Percentiles rank a stretch among this genome's conserved stretches.
These are phyloP conservation scores for Arbutus unedo DNA, from an alignment of 148 eudicot genomes.

Conservation along the genomic window DNA sequence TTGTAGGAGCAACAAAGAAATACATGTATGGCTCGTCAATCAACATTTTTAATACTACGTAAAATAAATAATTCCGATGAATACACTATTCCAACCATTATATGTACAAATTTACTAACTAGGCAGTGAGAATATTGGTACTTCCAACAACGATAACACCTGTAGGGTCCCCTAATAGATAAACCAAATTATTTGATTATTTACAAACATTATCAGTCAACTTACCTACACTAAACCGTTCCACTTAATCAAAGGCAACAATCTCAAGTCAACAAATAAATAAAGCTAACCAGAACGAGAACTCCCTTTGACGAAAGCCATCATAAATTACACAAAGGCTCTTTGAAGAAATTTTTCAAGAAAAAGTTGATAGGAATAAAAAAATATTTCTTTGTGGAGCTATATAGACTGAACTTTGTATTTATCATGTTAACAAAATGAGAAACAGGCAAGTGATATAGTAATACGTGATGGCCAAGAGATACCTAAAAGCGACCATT, in stretches of 20 bases:
- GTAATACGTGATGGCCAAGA: background rate
- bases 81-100: background rate
- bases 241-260: background rate
- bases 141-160: background rate
- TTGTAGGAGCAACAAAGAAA: background rate
- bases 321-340: background rate
- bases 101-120: background rate
- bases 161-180: background rate
- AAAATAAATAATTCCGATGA: background rate
- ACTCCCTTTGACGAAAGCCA: background rate
- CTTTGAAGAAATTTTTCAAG: too few species aligned
- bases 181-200: background rate
- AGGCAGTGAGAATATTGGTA: background rate
- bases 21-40: background rate
- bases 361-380: too few species aligned
- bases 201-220: background rate
- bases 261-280: background rate
- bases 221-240: background rate
- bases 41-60: background rate
- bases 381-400: too few species aligned
- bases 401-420: too few species aligned
- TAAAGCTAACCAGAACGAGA: background rate
- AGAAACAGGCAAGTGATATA: background rate
- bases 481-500: background rate
- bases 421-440: too few species aligned